phyloP scores from a whole-genome alignment of 225 moss, liverwort and hornwort genomes.

The Bryoerythrophyllum caledonicum region DNA sequence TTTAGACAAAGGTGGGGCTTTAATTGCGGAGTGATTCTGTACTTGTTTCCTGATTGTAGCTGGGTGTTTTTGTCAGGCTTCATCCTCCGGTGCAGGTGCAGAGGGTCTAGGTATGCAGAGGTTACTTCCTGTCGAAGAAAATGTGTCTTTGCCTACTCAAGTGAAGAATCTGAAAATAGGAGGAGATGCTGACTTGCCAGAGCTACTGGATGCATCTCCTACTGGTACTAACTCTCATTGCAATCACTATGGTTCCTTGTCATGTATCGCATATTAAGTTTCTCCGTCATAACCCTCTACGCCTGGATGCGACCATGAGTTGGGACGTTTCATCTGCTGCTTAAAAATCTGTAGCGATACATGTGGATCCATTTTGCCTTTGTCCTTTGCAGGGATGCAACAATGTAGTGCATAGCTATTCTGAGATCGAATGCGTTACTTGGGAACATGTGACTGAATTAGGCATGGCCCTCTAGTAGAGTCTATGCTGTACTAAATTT shows the following conservation, averaged over 20 bases:
- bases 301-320: conserved; percentile 1
- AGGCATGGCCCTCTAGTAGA: not conserved
- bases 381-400: conserved; percentile 4
- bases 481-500: conserved; percentile 14
- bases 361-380: not conserved
- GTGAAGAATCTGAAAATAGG: conserved; percentile 34
- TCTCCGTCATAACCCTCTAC: not conserved
- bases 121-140: conserved; percentile 19
- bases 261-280: conserved; percentile 16
- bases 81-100: conserved; percentile 39
- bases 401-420: not conserved
- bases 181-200: conserved; percentile 23
- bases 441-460: conserved; percentile 16
- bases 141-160: conserved; percentile 30
- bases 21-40: conserved; percentile 11
- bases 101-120: conserved; percentile 4
- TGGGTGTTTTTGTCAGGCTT: conserved; percentile 50
- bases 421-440: not conserved
- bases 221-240: conserved; percentile 17
- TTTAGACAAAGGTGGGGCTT: conserved; percentile 15
- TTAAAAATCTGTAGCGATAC: not conserved
- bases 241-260: conserved; percentile 1
- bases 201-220: conserved; percentile 22
- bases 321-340: not conserved
- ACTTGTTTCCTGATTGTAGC: conserved; percentile 30